These are phyloP conservation scores for Celoporthe dispersa DNA, from an alignment of 2,329 filamentous ascomycete genomes.

Conservation along the genomic window DNA sequence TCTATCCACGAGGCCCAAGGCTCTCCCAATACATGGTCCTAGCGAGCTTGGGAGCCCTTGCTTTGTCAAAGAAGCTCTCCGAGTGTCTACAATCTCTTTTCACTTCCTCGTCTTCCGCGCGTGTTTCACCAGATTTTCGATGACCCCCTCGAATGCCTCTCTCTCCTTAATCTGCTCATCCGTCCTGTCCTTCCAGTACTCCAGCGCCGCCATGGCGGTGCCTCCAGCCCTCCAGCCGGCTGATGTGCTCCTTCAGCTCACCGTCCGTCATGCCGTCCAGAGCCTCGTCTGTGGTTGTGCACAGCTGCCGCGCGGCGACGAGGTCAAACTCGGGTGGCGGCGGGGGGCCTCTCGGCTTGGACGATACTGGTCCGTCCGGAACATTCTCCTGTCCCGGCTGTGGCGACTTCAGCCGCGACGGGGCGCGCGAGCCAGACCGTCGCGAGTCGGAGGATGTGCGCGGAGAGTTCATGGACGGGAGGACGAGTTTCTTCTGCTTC, in stretches of 20 bases:
- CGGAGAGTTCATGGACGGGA: conserved; percentile 75
- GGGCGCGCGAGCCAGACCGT: conserved; percentile 44
- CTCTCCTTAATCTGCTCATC: conserved; percentile 89
- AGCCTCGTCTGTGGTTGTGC: conserved; percentile 83
- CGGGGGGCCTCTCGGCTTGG: conserved; percentile 52
- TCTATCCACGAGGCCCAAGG: background rate
- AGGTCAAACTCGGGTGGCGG: conserved; percentile 78
- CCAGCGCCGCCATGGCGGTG: conserved; percentile 76
- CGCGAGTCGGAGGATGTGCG: conserved; percentile 60
- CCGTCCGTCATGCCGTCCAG: conserved; percentile 76
- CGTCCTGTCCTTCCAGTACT: conserved; percentile 85
- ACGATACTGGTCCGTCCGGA: conserved; percentile 44
- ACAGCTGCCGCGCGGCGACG: conserved; percentile 76
- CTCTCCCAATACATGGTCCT: background rate
- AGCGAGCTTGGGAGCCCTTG: background rate
- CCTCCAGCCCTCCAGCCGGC: conserved; percentile 69
- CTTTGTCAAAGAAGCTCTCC: background rate
- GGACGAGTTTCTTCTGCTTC: conserved; percentile 95
- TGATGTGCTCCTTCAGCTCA: conserved; percentile 75
- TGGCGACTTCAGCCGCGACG: conserved; percentile 37
- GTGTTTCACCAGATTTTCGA: conserved; percentile 94
- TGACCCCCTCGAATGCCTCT: conserved; percentile 93
- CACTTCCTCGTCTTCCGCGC: conserved; percentile 83
- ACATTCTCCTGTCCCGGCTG: conserved; percentile 52
- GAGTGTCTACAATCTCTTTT: conserved; percentile 29